Base-by-base conservation (phyloP, 305 asterid genomes). In the Fraxinus ornus region DNA sequence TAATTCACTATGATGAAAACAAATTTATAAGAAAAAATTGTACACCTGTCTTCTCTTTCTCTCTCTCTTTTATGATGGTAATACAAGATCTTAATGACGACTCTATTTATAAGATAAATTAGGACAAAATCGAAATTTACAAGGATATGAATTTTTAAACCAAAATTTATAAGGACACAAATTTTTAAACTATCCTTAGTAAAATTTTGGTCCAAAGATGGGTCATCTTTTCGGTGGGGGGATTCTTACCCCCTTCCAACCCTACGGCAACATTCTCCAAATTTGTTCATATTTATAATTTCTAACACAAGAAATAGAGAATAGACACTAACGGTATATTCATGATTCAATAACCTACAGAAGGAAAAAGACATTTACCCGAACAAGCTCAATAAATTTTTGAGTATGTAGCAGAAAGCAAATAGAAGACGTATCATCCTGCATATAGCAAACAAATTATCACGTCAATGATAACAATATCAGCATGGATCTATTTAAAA, bases 321-420 rank as follows among this genome's bases (percentile, higher is more conserved):
- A 60, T 21, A 60, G 70, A 21, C 30, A 60, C 30, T 60, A 21
- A 19, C 4, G 1, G 70, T 9, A 60, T 60, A 21, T 60, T 60
- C 70, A 19, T 21, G 30, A 64, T 5, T 55, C n/a, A 28, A 80
- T 70, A 15, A 80, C 55, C 21, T n/a, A 71, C 35, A 64, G 55
- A 41, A 66, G 39, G 44, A 13, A 70, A 26, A 44, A 71, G 39
- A 36, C n/a, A 57, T 77, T 90, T 92, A 94, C 98, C 96, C 96
- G 94, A 81, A 94, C 92, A 52, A 94, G 94, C 90, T 93, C 97
- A 80, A 93, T 91, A 83, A 92, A 95, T 39, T 92, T 93, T 91
- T 94, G 99, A 89, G 95, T 90, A 21, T 90, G 94, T 39, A 95
- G 91, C 91, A 93, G 70, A 87, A 94, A 92, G 88, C 97, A 92